Base-by-base conservation (phyloP, 768 basidiomycete species). In the Suillus placidus region DNA sequence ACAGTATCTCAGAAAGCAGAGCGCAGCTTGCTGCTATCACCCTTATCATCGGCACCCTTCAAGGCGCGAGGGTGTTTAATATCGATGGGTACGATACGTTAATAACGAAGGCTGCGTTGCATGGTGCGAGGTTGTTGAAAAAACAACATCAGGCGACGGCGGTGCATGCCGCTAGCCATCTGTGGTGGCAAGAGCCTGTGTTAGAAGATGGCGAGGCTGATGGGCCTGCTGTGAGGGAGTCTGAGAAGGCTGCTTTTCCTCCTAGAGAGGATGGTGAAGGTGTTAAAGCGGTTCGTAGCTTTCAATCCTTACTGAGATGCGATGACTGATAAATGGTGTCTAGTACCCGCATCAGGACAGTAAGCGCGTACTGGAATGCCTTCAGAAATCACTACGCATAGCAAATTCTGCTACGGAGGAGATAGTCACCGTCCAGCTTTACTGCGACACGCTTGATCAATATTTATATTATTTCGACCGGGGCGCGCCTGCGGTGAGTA, bases 21-120 rank as follows among this genome's bases (percentile, higher is more conserved):
- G 95, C 95, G 6, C 97, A 99, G 77, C 80, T 99, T 10, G 94
- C 97, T 73, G 96, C 97, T n/a, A 98, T 99, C 74, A 94, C 95
- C 7, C 85, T 96, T 23, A 92, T 99, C 70, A 97, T 99, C 66
- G 91, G 92, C 58, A 93, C 95, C 7, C 80, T 99, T 47, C 93
- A 94, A 64, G 88, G 90, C 12, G 91, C 94, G 38, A 83, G 89
- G 67, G 95, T 96, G n/a, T 99, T 99, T 73, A 91, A 90, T 42
- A 85, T 85, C 57, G 97, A 99, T 72, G 97, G 97, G 76, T 98
- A 97, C 73, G 97, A 99, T 73, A 99, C 97, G 3, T 80, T 99
- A 67, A 95, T 98, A 72, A 99, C 97, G 34, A 99, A 99, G 79
- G 97, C 97, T n/a, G 97, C 97, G 7, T 80, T 99, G 69, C 97